phyloP scores from a whole-genome alignment of 495 filamentous ascomycete species.

The Trichoderma virens region DNA sequence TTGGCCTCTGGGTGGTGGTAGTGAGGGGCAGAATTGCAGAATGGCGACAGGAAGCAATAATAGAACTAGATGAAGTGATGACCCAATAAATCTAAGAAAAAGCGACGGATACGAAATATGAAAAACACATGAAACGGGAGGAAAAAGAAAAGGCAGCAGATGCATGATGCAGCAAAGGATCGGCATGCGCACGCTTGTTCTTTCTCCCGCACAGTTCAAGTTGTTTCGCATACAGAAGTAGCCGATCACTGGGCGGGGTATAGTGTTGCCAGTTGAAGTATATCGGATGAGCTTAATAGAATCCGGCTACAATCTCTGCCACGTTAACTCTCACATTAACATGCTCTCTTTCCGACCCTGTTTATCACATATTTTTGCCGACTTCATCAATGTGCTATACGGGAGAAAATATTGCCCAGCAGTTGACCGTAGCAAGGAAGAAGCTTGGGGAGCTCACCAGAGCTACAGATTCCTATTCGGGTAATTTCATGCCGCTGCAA shows the following conservation, averaged over 20 bases:
- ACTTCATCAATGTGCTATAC: not conserved
- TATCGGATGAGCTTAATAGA: too few relatives aligned
- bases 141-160: too few relatives aligned
- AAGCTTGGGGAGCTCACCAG: not conserved
- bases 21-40: not conserved
- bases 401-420: not conserved
- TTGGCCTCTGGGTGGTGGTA: not conserved
- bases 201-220: not conserved
- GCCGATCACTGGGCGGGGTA: constrained; percentile 1
- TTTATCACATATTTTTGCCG: too few relatives aligned
- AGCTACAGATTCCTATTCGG: not conserved
- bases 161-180: not conserved
- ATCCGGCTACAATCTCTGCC: too few relatives aligned
- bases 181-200: not conserved
- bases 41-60: not conserved
- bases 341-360: too few relatives aligned
- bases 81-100: too few relatives aligned
- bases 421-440: not conserved
- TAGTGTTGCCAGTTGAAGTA: not conserved
- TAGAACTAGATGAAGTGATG: not conserved
- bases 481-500: not conserved
- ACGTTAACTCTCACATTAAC: too few relatives aligned
- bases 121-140: too few relatives aligned
- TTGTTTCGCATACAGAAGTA: not conserved
- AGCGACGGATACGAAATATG: too few relatives aligned